Conservation (phyloP, 495 filamentous ascomycete genomes). For the Apodospora peruviana region DNA sequence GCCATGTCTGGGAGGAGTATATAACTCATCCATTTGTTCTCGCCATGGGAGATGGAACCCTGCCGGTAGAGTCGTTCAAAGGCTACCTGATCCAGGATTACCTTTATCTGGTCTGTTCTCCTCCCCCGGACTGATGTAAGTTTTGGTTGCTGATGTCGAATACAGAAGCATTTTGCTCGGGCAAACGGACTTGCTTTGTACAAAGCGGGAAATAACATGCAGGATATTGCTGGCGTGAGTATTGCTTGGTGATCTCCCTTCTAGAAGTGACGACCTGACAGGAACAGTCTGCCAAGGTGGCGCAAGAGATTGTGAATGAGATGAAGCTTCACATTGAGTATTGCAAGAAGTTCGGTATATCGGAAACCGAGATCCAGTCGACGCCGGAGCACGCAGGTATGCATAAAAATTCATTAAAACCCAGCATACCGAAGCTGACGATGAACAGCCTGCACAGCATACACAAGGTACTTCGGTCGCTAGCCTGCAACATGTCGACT, state of each 20-base stretch:
- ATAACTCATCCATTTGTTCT: conserved; percentile 76
- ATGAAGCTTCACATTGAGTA: conserved; percentile 75
- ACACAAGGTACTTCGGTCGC: conserved; percentile 41
- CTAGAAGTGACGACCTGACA: not conserved
- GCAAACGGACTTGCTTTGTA: conserved; percentile 79
- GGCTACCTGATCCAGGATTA: conserved; percentile 87
- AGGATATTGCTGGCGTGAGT: conserved; percentile 62
- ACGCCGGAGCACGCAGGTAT: conserved; percentile 69
- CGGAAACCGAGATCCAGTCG: conserved; percentile 64
- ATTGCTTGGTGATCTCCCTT: not conserved
- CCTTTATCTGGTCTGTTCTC: conserved; percentile 64
- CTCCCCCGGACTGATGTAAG: not conserved
- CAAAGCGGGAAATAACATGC: conserved; percentile 64
- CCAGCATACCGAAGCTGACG: too few species aligned
- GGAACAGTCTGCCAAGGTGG: conserved; percentile 62
- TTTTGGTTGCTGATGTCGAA: not conserved
- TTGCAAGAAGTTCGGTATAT: conserved; percentile 74
- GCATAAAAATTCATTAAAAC: too few species aligned
- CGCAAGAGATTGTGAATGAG: conserved; percentile 71
- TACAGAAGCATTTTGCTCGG: conserved; percentile 65
- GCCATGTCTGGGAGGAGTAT: conserved; percentile 62
- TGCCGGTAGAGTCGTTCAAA: conserved; percentile 71
- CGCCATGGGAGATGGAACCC: conserved; percentile 65
- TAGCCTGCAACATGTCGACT: not conserved
- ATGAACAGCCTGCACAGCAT: conserved; percentile 70